A percentile compares a stretch with the other conserved stretches of the same genome.
phyloP scores from a whole-genome alignment of 257 asterid species.

The Fraxinus cuspidata region DNA sequence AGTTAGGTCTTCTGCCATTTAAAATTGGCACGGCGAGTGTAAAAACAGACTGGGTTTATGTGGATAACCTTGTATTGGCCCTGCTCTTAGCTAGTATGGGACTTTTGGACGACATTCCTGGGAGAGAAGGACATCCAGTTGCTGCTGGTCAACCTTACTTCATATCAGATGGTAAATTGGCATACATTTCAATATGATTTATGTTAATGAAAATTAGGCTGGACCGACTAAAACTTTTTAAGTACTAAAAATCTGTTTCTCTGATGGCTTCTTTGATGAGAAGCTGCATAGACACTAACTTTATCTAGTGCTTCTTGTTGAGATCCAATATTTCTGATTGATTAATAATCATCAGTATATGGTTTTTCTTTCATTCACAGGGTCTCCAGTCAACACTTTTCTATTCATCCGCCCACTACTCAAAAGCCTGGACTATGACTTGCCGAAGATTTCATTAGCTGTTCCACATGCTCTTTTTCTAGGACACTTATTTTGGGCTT shows the following conservation, averaged over 20 bases:
- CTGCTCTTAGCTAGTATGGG: slow-evolving; percentile 96
- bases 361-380: slow-evolving; percentile 40
- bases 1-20: slow-evolving; percentile 84
- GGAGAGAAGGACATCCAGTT: slow-evolving; percentile 70
- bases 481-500: slow-evolving; percentile 64
- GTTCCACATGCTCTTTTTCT: slow-evolving; percentile 73
- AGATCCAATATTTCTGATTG: not conserved
- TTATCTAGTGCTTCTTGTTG: slow-evolving; percentile 12
- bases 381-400: slow-evolving; percentile 87
- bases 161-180: slow-evolving; percentile 80
- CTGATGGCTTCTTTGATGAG: slow-evolving; percentile 1
- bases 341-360: not conserved
- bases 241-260: not conserved
- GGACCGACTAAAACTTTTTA: not conserved
- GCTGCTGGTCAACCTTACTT: slow-evolving; percentile 96
- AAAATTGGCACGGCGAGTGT: slow-evolving; percentile 59
- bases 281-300: slow-evolving; percentile 4
- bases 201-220: slow-evolving; percentile 6
- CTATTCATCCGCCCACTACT: slow-evolving; percentile 77
- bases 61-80: slow-evolving; percentile 82
- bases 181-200: slow-evolving; percentile 1
- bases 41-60: slow-evolving; percentile 89
- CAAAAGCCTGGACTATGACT: slow-evolving; percentile 67
- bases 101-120: slow-evolving; percentile 87
- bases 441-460: slow-evolving; percentile 64